Evolutionary conservation across 306 rosid species (phyloP).

Genomic region (Sechiopsis laciniata): DNA sequence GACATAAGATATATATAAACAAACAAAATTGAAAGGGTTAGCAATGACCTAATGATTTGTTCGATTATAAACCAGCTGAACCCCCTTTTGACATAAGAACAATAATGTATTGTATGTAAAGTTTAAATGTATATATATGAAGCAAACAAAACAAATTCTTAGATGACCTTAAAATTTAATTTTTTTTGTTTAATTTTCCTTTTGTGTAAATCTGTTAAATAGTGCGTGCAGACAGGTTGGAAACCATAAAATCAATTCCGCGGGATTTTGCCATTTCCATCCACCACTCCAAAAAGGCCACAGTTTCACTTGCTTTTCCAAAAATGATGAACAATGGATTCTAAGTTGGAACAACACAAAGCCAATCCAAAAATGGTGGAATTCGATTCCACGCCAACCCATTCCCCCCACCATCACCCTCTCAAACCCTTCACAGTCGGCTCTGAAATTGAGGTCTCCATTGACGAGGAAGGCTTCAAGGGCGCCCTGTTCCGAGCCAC

Average conservation of each 20-base stretch:
- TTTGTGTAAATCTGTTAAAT: too few relatives aligned
- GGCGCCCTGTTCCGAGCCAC: slow-evolving; percentile 44
- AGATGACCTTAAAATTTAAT: too few relatives aligned
- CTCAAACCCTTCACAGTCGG: slow-evolving; percentile 16
- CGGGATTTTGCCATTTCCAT: neutral
- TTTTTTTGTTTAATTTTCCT: neutral
- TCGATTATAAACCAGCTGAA: too few relatives aligned
- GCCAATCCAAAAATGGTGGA: slow-evolving; percentile 9
- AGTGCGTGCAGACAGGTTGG: neutral
- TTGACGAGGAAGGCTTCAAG: slow-evolving; percentile 46
- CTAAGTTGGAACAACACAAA: neutral
- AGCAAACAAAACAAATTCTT: too few relatives aligned
- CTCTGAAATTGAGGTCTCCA: slow-evolving; percentile 38
- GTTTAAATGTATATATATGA: too few relatives aligned
- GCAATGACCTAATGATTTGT: too few relatives aligned
- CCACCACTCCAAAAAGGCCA: neutral
- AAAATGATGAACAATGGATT: neutral
- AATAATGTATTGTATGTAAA: too few relatives aligned
- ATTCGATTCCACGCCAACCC: neutral
- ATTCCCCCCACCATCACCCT: slow-evolving; percentile 17
- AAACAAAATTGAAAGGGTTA: too few relatives aligned
- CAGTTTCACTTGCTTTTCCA: neutral
- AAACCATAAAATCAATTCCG: too few relatives aligned
- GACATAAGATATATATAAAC: too few relatives aligned
- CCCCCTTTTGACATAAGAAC: too few relatives aligned